Evolutionary conservation across 2,329 filamentous ascomycete species (phyloP), one percentile per base, ranked within the genome.

Genomic region (Paramyrothecium sp.): DNA sequence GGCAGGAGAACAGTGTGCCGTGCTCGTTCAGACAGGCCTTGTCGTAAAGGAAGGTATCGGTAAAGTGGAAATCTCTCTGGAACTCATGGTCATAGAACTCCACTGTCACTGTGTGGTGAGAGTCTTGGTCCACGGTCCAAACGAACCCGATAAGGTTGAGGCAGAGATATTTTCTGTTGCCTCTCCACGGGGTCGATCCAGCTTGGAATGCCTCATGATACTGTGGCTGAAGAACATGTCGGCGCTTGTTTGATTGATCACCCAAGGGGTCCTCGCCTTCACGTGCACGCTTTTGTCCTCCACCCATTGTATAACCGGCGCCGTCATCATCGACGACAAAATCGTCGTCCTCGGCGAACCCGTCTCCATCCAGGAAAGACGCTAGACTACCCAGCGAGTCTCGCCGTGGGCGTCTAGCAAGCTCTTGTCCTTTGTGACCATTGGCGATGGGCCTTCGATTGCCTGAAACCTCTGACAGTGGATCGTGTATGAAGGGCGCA

Each of bases 281-380:
- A 20, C 77, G 77, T 0, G 74, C 66, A 30, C 83, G 77, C 66
- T 86, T 86, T 51, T 75, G 75, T 33, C 77, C 74, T 12, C 68
- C 71, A 38, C 80, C 85, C 46, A 88, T 76, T 1, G 87, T 84
- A 73, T 98, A 98, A 47, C 94, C 95, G 34, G 92, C 94, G 12
- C 93, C 93, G 69, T 99, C 95, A 61, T 99, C 95, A 66, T 99
- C 95, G 5, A 92, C 87, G 2, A 99, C 91, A 70, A 98, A 99
- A 61, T 92, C 91, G 47, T 92, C 90, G 23, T 80, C 78, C 75
- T 87, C 69, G 62, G 78, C 68, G 65, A 80, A 73, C 67, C 83
- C 70, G 17, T 76, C 76, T 1, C 85, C 85, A 20, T 83, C 87
- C 2, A 97, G 81, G n/a, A 96, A 86, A 54, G 92, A 92, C 70